Conservation (phyloP, 1,284 basidiomycete genomes). For the Bjerkandera adusta region DNA sequence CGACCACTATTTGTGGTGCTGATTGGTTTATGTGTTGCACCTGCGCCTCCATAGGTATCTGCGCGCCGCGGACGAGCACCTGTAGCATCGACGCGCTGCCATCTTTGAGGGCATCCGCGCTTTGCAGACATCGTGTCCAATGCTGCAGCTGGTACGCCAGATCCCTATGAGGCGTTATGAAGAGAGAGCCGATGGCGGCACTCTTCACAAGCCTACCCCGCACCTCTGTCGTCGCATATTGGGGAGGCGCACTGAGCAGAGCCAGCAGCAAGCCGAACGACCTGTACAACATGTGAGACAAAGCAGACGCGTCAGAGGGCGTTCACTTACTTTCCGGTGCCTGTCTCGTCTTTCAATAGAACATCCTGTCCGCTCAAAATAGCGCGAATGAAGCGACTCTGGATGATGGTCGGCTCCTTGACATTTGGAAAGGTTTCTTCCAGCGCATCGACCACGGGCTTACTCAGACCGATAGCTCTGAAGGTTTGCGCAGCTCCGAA, state of each 20-base stretch:
- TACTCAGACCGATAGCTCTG: slow-evolving; percentile 47
- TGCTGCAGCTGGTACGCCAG: slow-evolving; percentile 65
- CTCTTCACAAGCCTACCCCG: slow-evolving; percentile 28
- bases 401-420: slow-evolving; percentile 53
- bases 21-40: slow-evolving; percentile 37
- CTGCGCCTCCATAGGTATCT: slow-evolving; percentile 28
- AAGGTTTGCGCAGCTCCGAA: slow-evolving; percentile 12
- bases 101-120: slow-evolving; percentile 25
- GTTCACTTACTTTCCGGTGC: slow-evolving; percentile 72
- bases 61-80: slow-evolving; percentile 55
- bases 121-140: slow-evolving; percentile 61
- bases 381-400: slow-evolving; percentile 60
- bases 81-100: slow-evolving; percentile 45
- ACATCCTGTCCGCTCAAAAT: slow-evolving; percentile 57
- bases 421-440: slow-evolving; percentile 62
- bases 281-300: slow-evolving; percentile 33
- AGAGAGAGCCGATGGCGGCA: slow-evolving; percentile 38
- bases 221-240: slow-evolving; percentile 14
- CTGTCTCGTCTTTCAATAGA: slow-evolving; percentile 65
- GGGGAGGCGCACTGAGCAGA: slow-evolving; percentile 54
- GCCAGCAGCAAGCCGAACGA: slow-evolving; percentile 70
- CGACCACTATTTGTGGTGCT: slow-evolving; percentile 67
- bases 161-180: slow-evolving; percentile 75
- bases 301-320: neutral
- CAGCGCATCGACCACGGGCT: slow-evolving; percentile 45